phyloP scores from a whole-genome alignment of 768 basidiomycete genomes.

The Suillus occidentalis region DNA sequence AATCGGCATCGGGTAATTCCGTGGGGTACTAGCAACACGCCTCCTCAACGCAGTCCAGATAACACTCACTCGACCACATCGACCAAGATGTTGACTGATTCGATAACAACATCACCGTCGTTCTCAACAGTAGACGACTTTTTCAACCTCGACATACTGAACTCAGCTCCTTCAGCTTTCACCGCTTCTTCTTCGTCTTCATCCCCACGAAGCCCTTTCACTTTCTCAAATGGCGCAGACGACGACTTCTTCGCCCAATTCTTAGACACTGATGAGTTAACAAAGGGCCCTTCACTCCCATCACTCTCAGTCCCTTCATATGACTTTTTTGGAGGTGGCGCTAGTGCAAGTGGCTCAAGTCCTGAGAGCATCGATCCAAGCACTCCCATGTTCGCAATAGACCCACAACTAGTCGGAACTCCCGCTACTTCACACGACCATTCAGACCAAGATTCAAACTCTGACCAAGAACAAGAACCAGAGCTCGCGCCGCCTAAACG shows the following conservation, averaged over 20 bases:
- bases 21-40: background rate
- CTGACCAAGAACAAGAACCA: constrained; percentile 34
- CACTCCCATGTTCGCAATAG: constrained; percentile 50
- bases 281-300: constrained; percentile 30
- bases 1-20: background rate
- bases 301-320: constrained; percentile 29
- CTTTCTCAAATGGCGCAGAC: constrained; percentile 16
- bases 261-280: constrained; percentile 42
- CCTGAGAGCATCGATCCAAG: constrained; percentile 17
- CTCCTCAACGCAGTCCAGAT: background rate
- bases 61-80: constrained; percentile 7
- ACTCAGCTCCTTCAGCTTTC: constrained; percentile 8
- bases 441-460: constrained; percentile 38
- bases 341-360: constrained; percentile 26
- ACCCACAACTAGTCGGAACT: constrained; percentile 75
- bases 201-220: constrained; percentile 43
- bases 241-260: constrained; percentile 45
- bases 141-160: constrained; percentile 63
- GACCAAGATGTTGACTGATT: constrained; percentile 12
- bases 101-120: constrained; percentile 15
- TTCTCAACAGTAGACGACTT: constrained; percentile 50
- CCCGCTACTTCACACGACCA: constrained; percentile 46
- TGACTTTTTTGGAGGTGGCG: constrained; percentile 41
- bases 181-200: constrained; percentile 40
- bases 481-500: constrained; percentile 38